These are phyloP conservation scores for Primulina huaijiensis DNA, from an alignment of 257 asterid species.

Conservation along the genomic window DNA sequence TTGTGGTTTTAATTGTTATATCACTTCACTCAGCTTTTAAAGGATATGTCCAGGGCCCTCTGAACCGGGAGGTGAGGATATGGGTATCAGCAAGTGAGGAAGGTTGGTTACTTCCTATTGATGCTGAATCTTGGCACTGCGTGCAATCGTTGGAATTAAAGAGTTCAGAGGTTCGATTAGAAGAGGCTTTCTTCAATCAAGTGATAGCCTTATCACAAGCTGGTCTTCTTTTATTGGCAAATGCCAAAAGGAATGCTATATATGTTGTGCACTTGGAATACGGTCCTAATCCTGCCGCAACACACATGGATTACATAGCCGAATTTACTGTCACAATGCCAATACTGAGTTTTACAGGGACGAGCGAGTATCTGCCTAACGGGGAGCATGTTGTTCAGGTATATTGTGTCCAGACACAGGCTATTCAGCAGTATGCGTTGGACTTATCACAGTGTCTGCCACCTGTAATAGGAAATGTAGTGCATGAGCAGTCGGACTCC, in stretches of 20 bases:
- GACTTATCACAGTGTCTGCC: constrained; percentile 92
- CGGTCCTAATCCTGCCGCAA: constrained; percentile 77
- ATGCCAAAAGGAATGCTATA: constrained; percentile 92
- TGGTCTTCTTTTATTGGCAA: constrained; percentile 79
- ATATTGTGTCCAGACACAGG: constrained; percentile 96
- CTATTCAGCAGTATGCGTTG: constrained; percentile 95
- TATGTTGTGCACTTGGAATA: constrained; percentile 91
- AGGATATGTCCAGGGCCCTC: constrained; percentile 64
- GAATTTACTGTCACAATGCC: constrained; percentile 97
- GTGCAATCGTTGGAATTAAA: constrained; percentile 76
- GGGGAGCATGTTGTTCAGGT: constrained; percentile 91
- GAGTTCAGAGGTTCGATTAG: constrained; percentile 63
- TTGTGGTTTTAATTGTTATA: background rate
- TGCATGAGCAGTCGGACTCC: constrained; percentile 62
- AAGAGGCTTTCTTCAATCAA: constrained; percentile 95
- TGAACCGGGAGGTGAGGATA: constrained; percentile 76
- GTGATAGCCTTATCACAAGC: constrained; percentile 86
- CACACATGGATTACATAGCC: constrained; percentile 83
- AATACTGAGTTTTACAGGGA: constrained; percentile 94
- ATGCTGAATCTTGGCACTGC: constrained; percentile 88
- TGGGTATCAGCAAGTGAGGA: constrained; percentile 96
- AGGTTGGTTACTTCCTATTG: constrained; percentile 97
- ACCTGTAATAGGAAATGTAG: constrained; percentile 54
- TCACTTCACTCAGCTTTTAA: constrained; percentile 22
- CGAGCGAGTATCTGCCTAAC: constrained; percentile 69